Base-by-base conservation (phyloP, 768 basidiomycete genomes). In the Boletus tomentosulus region DNA sequence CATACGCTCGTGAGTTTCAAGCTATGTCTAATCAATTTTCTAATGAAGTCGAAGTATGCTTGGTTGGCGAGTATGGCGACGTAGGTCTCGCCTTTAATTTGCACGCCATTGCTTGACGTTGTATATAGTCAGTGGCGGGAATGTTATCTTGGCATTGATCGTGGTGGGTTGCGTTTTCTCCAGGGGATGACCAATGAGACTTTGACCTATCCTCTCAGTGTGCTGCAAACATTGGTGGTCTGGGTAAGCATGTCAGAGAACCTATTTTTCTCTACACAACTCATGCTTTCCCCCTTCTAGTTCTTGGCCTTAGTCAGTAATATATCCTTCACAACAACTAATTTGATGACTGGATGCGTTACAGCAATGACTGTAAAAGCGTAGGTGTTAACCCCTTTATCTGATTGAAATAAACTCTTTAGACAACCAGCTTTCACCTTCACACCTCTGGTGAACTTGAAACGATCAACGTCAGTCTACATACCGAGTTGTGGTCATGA, bases 301-400 rank as follows among this genome's bases (percentile, higher is more conserved):
- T 33, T n/a, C 38, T 50, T 35, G 57, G 61, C 11, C 27, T 62
- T 28, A 6, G 61, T 56, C 42, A 55, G 57, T 12, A 27, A 3
- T 6, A 34, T 22, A 6, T 10, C 24, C 34, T n/a, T 31, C 15
- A 31, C 39, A 37, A 39, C 7, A 12, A 22, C 15, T 2, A 31
- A 34, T n/a, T 43, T 44, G 13, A n/a, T 34, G 6, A 34, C 50
- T 51, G 31, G 44, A 44, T 6, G 13, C 1, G 12, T 53, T 34
- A 12, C 48, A 84, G 82, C 71, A 37, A 79, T 82, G 53, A 76
- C 80, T 1, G 68, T 66, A 30, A 80, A 78, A 71, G 76, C 75
- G 80, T 83, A 56, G 51, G 78, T 54, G 31, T 25, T 19, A 42
- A 37, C 45, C 13, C 19, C 37, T 16, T 25, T 42, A 24, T 31